phyloP scores from a whole-genome alignment of 2,329 filamentous ascomycete genomes.

The Chlorencoelia australis region DNA sequence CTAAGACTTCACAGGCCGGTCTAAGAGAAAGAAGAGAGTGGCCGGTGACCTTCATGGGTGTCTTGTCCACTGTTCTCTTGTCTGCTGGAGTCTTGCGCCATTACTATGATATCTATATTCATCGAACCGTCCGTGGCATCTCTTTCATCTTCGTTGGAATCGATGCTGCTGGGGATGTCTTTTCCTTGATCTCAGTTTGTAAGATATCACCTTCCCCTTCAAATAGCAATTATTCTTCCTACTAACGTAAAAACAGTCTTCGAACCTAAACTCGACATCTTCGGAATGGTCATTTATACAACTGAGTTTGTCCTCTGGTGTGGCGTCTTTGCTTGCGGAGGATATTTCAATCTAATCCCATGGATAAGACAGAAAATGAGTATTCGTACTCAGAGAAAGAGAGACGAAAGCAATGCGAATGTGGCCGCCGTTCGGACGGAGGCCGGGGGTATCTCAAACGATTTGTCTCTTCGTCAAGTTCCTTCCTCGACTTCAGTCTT shows the following conservation, averaged over 20 bases:
- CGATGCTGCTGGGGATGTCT: conserved; percentile 58
- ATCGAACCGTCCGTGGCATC: conserved; percentile 58
- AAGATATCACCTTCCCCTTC: conserved; percentile 11
- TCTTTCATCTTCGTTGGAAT: conserved; percentile 64
- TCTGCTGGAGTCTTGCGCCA: conserved; percentile 57
- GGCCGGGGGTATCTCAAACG: conserved; percentile 12
- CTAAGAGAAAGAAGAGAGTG: conserved; percentile 38
- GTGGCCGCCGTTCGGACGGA: not conserved
- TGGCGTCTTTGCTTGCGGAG: conserved; percentile 55
- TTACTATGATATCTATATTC: conserved; percentile 58
- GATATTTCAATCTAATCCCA: conserved; percentile 52
- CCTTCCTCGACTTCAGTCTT: conserved; percentile 56
- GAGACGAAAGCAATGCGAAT: not conserved
- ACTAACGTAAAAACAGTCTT: conserved; percentile 35
- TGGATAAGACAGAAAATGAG: conserved; percentile 37
- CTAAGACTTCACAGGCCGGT: conserved; percentile 25
- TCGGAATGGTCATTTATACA: conserved; percentile 58
- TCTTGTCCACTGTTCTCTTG: conserved; percentile 51
- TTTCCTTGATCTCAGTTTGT: conserved; percentile 52
- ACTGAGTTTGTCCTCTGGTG: conserved; percentile 57
- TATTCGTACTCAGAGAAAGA: conserved; percentile 14
- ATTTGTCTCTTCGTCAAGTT: conserved; percentile 36
- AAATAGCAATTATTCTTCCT: not conserved
- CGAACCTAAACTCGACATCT: conserved; percentile 44
- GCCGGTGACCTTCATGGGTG: conserved; percentile 58